These are phyloP conservation scores for Knufia petricola DNA, from an alignment of 2,329 filamentous ascomycete genomes.

Conservation along the genomic window DNA sequence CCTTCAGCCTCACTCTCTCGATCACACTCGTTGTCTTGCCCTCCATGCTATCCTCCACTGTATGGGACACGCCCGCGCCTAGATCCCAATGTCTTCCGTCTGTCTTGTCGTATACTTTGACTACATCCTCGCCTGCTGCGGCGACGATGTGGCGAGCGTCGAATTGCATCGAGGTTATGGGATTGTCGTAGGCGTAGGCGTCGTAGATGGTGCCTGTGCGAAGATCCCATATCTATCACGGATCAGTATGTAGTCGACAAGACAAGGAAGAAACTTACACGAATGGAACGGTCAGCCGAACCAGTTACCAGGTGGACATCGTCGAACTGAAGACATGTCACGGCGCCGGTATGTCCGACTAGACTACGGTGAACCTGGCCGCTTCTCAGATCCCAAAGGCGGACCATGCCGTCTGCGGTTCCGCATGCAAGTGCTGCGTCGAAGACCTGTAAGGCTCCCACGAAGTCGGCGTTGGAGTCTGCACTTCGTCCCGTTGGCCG, in stretches of 20 bases:
- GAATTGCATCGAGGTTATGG: constrained; percentile 95
- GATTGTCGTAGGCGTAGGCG: constrained; percentile 87
- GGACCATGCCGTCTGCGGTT: constrained; percentile 93
- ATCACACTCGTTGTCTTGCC: constrained; percentile 59
- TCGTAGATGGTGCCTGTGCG: constrained; percentile 92
- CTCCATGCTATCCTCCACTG: constrained; percentile 49
- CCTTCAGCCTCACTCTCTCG: constrained; percentile 79
- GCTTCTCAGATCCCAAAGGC: constrained; percentile 90
- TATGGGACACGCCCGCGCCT: constrained; percentile 60
- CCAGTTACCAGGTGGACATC: constrained; percentile 91
- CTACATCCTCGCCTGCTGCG: constrained; percentile 83
- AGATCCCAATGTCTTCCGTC: constrained; percentile 96
- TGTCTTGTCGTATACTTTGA: constrained; percentile 96
- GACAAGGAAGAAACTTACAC: constrained; percentile 51
- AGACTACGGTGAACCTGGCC: constrained; percentile 95
- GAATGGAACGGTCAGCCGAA: constrained; percentile 81
- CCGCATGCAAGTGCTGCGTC: constrained; percentile 92
- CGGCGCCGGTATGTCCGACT: constrained; percentile 88
- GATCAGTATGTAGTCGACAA: neutral
- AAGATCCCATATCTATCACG: constrained; percentile 84
- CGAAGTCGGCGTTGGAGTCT: constrained; percentile 71
- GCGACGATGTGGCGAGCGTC: constrained; percentile 80
- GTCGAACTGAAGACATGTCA: constrained; percentile 92
- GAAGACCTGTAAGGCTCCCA: constrained; percentile 89
- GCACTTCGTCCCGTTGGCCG: constrained; percentile 55